Evolutionary conservation across 2,329 filamentous ascomycete genomes (phyloP).

Genomic region (Cryphonectria radicalis): DNA sequence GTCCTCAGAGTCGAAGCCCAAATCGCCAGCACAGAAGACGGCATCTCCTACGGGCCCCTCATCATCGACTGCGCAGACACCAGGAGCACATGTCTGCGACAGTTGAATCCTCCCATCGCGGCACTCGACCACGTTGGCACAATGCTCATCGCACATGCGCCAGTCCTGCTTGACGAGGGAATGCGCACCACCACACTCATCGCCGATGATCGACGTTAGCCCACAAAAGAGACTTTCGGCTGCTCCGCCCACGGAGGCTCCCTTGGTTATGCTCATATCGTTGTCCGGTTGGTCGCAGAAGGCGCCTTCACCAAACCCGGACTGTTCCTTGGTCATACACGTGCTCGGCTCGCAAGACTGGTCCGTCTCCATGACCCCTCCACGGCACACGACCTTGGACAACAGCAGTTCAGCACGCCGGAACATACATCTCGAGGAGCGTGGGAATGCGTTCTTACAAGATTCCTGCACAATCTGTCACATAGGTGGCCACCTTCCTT

Average conservation of each 20-base stretch:
- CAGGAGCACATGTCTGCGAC: background rate
- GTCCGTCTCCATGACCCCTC: conserved; percentile 2
- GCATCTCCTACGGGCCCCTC: background rate
- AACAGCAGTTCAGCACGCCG: background rate
- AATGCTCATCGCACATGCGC: background rate
- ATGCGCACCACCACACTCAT: background rate
- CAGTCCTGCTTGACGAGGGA: background rate
- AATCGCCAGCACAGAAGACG: background rate
- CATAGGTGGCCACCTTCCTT: background rate
- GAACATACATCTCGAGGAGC: background rate
- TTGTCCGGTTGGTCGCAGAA: background rate
- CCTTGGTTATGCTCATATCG: background rate
- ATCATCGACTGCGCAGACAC: background rate
- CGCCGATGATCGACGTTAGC: background rate
- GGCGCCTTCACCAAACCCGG: background rate
- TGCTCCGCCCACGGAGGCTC: background rate
- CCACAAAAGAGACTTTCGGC: background rate
- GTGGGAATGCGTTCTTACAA: background rate
- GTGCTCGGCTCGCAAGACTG: background rate
- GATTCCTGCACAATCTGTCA: background rate
- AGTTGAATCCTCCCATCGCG: background rate
- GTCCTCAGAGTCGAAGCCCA: background rate
- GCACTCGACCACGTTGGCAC: background rate
- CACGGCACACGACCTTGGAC: conserved; percentile 1
- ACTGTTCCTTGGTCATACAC: background rate